Conservation (phyloP, 306 rosid species). For the Castanea mollissima region DNA sequence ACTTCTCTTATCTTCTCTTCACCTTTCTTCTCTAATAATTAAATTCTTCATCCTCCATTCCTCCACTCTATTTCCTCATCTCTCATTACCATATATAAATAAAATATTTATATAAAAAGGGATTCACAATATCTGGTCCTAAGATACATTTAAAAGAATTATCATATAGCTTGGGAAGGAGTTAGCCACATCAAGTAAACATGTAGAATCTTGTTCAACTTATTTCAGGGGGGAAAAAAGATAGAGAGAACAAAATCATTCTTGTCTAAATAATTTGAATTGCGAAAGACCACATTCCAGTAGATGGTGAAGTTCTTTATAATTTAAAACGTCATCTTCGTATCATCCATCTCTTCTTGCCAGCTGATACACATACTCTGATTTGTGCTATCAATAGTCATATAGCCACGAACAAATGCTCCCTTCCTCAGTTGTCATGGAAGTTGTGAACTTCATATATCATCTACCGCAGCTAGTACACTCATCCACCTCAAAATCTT, state of each 20-base stretch:
- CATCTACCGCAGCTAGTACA: constrained; percentile 10
- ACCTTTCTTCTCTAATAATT: not conserved
- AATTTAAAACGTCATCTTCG: not conserved
- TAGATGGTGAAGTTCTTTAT: not conserved
- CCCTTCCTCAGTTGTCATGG: constrained; percentile 12
- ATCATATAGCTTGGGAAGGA: not conserved
- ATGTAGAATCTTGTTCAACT: not conserved
- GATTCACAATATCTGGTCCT: not conserved
- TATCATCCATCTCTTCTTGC: not conserved
- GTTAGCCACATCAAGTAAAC: not conserved
- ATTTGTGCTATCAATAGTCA: not conserved
- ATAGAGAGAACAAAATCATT: not conserved
- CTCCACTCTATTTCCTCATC: not conserved
- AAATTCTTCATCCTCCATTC: not conserved
- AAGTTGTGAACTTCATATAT: not conserved
- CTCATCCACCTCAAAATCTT: not conserved
- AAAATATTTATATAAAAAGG: not conserved
- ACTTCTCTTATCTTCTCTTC: not conserved
- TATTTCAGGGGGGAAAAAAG: not conserved
- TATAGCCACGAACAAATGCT: not conserved
- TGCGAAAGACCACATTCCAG: not conserved
- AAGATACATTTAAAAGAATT: not conserved
- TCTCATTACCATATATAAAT: not conserved
- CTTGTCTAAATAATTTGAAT: not conserved
- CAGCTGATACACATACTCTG: not conserved